A percentile compares a stretch with the other conserved stretches of the same genome.
phyloP scores from a whole-genome alignment of 1,284 basidiomycete species.

The Meira nashicola region DNA sequence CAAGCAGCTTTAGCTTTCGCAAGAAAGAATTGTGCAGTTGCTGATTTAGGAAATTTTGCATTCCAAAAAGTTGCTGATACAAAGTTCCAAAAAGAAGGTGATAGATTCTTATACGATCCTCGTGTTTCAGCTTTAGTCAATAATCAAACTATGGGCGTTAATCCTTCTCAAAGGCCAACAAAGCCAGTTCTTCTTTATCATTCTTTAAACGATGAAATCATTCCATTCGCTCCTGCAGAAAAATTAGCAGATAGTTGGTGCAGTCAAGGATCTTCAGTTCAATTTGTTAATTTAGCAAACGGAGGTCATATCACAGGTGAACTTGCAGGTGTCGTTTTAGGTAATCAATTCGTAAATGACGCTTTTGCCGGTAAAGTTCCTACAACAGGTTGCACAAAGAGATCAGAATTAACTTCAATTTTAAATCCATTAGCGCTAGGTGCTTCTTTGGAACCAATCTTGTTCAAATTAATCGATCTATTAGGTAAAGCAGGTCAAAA shows the following conservation, averaged over 20 bases:
- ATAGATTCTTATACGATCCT: not conserved
- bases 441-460: too few species aligned
- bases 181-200: constrained; percentile 42
- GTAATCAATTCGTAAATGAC: too few species aligned
- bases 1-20: constrained; percentile 9
- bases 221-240: constrained; percentile 20
- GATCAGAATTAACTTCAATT: too few species aligned
- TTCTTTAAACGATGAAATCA: constrained; percentile 33
- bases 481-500: too few species aligned
- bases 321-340: too few species aligned
- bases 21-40: constrained; percentile 7
- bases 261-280: not conserved
- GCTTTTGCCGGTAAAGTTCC: too few species aligned
- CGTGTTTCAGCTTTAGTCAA: not conserved
- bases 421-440: too few species aligned
- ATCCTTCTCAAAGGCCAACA: constrained; percentile 13
- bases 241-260: not conserved
- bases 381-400: too few species aligned
- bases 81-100: constrained; percentile 3
- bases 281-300: not conserved
- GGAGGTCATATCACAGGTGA: too few species aligned
- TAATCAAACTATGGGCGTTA: not conserved
- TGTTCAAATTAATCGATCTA: too few species aligned
- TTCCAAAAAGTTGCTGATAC: not conserved
- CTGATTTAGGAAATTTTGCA: constrained; percentile 9